Base-by-base conservation (phyloP, 148 eudicot species). In the Fagopyrum homotropicum region DNA sequence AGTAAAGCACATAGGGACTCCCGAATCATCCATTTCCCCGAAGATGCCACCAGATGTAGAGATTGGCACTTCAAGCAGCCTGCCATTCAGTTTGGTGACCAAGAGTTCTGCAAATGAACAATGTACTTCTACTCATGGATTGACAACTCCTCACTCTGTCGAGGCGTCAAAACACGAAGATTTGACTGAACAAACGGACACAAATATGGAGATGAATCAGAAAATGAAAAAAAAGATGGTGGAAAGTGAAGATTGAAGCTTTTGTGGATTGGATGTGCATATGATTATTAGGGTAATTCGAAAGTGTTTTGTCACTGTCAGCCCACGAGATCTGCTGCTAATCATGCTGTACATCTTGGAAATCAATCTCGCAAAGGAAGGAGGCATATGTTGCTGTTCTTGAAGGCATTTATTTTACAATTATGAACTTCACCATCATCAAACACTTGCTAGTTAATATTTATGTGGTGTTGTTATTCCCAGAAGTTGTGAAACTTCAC, bases 11-110 rank as follows among this genome's bases (percentile, higher is more conserved):
- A 69, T 78, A 43, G 84, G 78, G 74, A 81, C 85, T 45, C 92
- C 90, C 30, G 91, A 84, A 45, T 86, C 87, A 12, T 86, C 91
- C 19, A 68, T 74, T 60, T 77, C 85, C 30, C 72, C 83, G 46
- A 86, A 80, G 75, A 54, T 77, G 63, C 61, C 79, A 29, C 69
- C 55, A 6, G 80, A 86, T 73, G 79, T 35, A 68, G 78, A 81
- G 51, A 60, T 77, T 30, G 74, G 72, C 66, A 64, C 77, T 73
- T 76, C 70, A 61, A 71, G 71, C 76, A 85, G 79, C 80, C 77
- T 68, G 17, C 76, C 84, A 17, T 16, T 71, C 59, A 78, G 69
- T 35, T 68, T 75, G 30, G 73, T 82, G 44, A 75, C 80, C 50
- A 76, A 80, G 72, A 76, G 69, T 72, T 48, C 80, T 7, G 81